Evolutionary conservation across 2,329 filamentous ascomycete species (phyloP).

Genomic region (Chrysosporium queenslandicum): DNA sequence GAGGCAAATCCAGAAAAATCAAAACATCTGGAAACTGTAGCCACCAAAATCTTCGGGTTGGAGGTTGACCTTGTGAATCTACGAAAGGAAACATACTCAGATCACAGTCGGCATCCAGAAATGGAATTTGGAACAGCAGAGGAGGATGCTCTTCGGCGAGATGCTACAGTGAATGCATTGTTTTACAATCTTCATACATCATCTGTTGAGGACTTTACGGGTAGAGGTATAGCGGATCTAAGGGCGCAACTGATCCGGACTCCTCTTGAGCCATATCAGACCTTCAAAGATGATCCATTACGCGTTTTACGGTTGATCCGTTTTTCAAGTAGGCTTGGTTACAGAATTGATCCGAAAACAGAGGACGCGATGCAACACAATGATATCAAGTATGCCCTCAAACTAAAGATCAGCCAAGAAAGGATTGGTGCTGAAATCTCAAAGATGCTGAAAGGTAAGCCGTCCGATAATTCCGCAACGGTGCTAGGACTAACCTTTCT

Average conservation of each 20-base stretch:
- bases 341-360: constrained; percentile 61
- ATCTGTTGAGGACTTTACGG: constrained; percentile 74
- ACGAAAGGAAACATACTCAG: constrained; percentile 78
- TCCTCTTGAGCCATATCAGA: constrained; percentile 77
- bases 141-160: constrained; percentile 79
- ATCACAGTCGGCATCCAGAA: constrained; percentile 79
- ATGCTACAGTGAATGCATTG: constrained; percentile 89
- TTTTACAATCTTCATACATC: constrained; percentile 86
- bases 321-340: constrained; percentile 77
- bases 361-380: constrained; percentile 64
- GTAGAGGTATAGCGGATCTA: constrained; percentile 64
- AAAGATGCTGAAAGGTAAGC: constrained; percentile 71
- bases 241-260: constrained; percentile 63
- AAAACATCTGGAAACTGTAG: constrained; percentile 89
- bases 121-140: constrained; percentile 89
- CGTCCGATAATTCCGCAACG: background rate
- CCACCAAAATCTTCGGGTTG: constrained; percentile 70
- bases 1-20: constrained; percentile 90
- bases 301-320: constrained; percentile 77
- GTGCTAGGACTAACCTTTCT: background rate
- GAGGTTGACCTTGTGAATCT: constrained; percentile 94
- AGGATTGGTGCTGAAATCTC: constrained; percentile 77
- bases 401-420: constrained; percentile 82
- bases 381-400: constrained; percentile 71
- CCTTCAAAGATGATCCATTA: constrained; percentile 88